Conservation (phyloP, 768 basidiomycete species). For the Rhizopogon vinicolor region DNA sequence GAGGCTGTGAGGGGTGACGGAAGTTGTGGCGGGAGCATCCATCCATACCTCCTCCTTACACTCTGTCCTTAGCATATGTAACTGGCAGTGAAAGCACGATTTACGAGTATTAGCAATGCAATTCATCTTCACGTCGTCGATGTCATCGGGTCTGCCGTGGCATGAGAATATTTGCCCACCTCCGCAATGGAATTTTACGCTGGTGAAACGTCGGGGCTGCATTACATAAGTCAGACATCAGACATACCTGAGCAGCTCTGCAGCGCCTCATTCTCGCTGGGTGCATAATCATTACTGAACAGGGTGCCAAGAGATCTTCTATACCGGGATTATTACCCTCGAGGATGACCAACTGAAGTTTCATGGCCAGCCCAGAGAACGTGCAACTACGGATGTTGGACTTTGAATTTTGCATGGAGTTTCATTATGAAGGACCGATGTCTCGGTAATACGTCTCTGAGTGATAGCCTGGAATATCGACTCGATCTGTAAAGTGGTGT, state of each 20-base stretch:
- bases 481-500: too few species aligned
- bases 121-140: constrained; percentile 6
- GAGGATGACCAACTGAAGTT: too few species aligned
- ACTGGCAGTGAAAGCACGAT: constrained; percentile 1
- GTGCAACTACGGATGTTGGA: too few species aligned
- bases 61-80: not conserved
- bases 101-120: not conserved
- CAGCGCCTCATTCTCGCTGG: not conserved
- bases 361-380: too few species aligned
- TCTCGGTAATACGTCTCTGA: too few species aligned
- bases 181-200: constrained; percentile 4
- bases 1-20: too few species aligned
- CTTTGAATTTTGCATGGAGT: too few species aligned
- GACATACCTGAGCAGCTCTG: not conserved
- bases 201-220: constrained; percentile 4
- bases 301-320: not conserved
- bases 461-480: too few species aligned
- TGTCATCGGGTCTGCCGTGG: constrained; percentile 2
- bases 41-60: too few species aligned
- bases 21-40: too few species aligned
- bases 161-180: constrained; percentile 8
- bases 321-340: too few species aligned
- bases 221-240: constrained; percentile 1
- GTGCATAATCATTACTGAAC: not conserved
- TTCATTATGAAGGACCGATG: too few species aligned